phyloP scores from a whole-genome alignment of 495 filamentous ascomycete species.

The Penicillium pulvis region DNA sequence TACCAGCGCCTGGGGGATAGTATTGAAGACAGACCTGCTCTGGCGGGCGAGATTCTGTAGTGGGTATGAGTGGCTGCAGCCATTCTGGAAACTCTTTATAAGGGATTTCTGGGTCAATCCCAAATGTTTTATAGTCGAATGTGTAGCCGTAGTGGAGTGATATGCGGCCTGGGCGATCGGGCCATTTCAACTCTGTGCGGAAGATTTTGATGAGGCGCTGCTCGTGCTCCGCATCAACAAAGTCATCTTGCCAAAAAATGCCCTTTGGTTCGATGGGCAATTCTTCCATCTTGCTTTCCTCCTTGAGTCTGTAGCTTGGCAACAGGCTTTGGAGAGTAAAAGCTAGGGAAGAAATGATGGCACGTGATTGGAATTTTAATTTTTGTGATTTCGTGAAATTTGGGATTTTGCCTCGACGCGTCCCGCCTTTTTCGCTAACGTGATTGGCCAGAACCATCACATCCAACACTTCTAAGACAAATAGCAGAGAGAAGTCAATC shows the following conservation, averaged over 20 bases:
- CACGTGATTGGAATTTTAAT: neutral
- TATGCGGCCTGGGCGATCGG: conserved; percentile 37
- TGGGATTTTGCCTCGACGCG: neutral
- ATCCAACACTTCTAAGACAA: too few species aligned
- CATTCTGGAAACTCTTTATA: conserved; percentile 44
- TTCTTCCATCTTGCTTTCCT: conserved; percentile 25
- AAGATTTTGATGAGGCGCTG: conserved; percentile 37
- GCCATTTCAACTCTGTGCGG: conserved; percentile 35
- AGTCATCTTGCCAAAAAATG: conserved; percentile 38
- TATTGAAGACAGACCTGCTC: conserved; percentile 48
- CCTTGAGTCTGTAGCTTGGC: neutral
- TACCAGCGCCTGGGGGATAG: conserved; percentile 44
- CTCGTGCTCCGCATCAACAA: conserved; percentile 37
- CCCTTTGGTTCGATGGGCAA: conserved; percentile 33
- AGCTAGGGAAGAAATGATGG: neutral
- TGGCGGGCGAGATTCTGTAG: conserved; percentile 37
- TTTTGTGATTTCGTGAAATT: neutral
- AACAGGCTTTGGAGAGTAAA: neutral
- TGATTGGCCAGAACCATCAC: neutral
- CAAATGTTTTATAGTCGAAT: conserved; percentile 49
- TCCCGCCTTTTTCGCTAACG: neutral
- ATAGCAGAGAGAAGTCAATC: too few species aligned
- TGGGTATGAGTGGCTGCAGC: conserved; percentile 40
- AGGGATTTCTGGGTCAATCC: conserved; percentile 39
- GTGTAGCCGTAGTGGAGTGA: conserved; percentile 47